Evolutionary conservation across 441 rosid genomes (phyloP).

Genomic region (Cnidoscolus chayamansa): DNA sequence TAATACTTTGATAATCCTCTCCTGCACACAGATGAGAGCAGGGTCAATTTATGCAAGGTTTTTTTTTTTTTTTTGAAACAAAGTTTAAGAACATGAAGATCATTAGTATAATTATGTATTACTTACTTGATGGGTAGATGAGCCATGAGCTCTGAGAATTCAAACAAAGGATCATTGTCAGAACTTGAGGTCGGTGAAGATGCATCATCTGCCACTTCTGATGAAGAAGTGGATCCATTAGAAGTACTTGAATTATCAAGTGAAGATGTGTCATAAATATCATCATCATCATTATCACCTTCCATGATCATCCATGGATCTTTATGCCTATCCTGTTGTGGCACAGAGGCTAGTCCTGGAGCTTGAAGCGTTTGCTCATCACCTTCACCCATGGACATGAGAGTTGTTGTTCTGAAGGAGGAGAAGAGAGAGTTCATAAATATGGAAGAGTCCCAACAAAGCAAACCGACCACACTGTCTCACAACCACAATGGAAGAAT

Average conservation of each 20-base stretch:
- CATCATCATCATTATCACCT: slow-evolving; percentile 14
- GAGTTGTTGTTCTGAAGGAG: neutral
- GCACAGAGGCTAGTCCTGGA: slow-evolving; percentile 3
- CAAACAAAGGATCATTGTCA: slow-evolving; percentile 48
- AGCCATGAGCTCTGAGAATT: slow-evolving; percentile 59
- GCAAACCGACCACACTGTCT: neutral
- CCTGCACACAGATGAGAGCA: slow-evolving; percentile 24
- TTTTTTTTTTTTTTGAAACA: neutral
- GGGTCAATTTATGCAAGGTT: neutral
- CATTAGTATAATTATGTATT: neutral
- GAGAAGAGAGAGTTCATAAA: neutral
- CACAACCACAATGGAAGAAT: neutral
- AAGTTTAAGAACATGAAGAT: neutral
- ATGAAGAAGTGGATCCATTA: slow-evolving; percentile 30
- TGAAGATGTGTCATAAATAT: slow-evolving; percentile 14
- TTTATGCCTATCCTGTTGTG: slow-evolving; percentile 7
- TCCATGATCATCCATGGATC: slow-evolving; percentile 24
- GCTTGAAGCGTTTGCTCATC: slow-evolving; percentile 19
- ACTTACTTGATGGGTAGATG: slow-evolving; percentile 63
- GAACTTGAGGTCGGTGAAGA: slow-evolving; percentile 33
- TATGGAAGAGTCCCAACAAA: neutral
- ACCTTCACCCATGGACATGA: slow-evolving; percentile 23
- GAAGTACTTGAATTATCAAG: slow-evolving; percentile 30
- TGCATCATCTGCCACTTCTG: slow-evolving; percentile 37
- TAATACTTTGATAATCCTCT: slow-evolving; percentile 50